Base-by-base conservation (phyloP, 2,329 filamentous ascomycete species). In the Aurifilum marmelostoma region DNA sequence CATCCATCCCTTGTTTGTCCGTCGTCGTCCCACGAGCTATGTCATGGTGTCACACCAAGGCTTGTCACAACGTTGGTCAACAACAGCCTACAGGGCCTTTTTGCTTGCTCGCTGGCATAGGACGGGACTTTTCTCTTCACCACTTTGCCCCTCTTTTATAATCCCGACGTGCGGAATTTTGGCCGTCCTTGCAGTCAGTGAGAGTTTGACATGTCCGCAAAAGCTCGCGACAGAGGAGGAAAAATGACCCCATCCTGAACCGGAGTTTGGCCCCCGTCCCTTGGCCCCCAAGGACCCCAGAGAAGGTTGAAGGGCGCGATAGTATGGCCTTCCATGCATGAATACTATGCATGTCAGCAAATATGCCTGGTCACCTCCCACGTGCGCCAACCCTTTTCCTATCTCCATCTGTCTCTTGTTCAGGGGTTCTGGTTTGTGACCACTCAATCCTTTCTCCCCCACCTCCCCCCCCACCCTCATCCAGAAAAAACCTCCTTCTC, bases 291-390 rank as follows among this genome's bases (percentile, higher is more conserved):
- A 59, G 9, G 7, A 14, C 56, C 16, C 56, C 24, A 2, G n/a
- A 56, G 27, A 32, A 18, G 16, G 52, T 56, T 47, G 43, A n/a
- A n/a, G 14, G 27, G 5, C 24, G 24, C 52, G 24, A 18, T 29
- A 29, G 29, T n/a, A n/a, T 2, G 7, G 21, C 29, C 56, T 59
- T 59, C 56, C 32, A 34, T 59, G 56, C 56, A 59, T 59, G 32
- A 18, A 59, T 43, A 16, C 8, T 41, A 41, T 41, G 39, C 39
- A 47, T 47, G 56, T 59, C 56, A 59, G 56, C 56, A 59, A 59
- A 34, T 37, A 29, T n/a, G 12, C 52, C 52, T 16, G 18, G 29
- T 21, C 29, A 59, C 29, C 29, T 2, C 32, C 56, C 56, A 59
- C 29, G 56, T 59, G 56, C 32, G 32, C 29, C 32, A n/a, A 29